Conservation (phyloP, 179 eudicot species). For the Drosera spatulata region DNA sequence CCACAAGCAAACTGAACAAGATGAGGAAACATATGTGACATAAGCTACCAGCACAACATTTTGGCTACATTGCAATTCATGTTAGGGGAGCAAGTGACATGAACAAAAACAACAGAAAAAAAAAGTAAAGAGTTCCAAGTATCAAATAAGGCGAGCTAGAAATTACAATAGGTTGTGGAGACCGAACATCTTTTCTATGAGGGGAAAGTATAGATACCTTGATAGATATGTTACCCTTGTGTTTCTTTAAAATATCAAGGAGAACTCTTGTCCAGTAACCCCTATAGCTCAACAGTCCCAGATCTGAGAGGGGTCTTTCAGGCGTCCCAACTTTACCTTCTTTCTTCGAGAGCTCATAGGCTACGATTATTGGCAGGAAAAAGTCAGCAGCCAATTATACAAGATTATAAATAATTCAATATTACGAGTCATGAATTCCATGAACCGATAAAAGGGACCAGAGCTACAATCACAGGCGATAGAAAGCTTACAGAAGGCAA, state of each 20-base stretch:
- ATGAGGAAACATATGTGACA: too few species aligned
- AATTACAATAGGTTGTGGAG: too few species aligned
- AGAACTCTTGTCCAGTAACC: constrained; percentile 99
- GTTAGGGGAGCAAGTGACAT: too few species aligned
- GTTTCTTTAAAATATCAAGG: constrained; percentile 83
- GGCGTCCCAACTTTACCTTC: constrained; percentile 96
- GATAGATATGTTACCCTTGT: constrained; percentile 93
- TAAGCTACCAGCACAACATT: too few species aligned
- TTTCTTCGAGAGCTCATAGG: constrained; percentile 95
- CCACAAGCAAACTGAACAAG: too few species aligned
- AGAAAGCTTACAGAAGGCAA: constrained; percentile 72
- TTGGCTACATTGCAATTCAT: too few species aligned
- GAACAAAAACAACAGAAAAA: too few species aligned
- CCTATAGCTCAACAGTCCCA: constrained; percentile 83
- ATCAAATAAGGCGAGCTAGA: too few species aligned
- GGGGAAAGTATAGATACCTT: constrained; percentile 35
- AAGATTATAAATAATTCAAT: background rate
- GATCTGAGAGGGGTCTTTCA: constrained; percentile 95
- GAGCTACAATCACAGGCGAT: background rate
- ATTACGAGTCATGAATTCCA: background rate
- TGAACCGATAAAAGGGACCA: background rate
- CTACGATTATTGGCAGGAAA: constrained; percentile 20
- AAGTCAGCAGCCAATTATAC: constrained; percentile 1
- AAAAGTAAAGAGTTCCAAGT: too few species aligned
- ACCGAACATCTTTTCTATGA: background rate